Evolutionary conservation across 1,139 yeast genomes (phyloP), one percentile per base, ranked within the genome.

Genomic region (Geotrichum australiense): DNA sequence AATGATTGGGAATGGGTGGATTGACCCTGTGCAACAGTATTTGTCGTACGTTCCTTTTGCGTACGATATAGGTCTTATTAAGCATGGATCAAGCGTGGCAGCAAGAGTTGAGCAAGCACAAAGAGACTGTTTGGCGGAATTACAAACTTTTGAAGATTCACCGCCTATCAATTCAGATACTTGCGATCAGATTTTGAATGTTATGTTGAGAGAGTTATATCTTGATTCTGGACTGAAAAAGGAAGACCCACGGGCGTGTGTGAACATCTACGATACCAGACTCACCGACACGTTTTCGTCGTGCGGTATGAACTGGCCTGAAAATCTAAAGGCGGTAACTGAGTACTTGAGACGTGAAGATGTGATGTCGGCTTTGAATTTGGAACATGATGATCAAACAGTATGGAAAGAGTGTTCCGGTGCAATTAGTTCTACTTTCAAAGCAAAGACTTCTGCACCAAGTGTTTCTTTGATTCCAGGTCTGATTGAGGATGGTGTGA

Each of bases 301-400:
- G 0, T 91, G 99, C 64, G 98, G 98, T 4, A 72, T 78, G 77
- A 82, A 83, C 57, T 91, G 99, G 99, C 99, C 99, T 0, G 74
- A 74, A 19, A 91, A 78, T 50, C 65, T 89, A 49, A 65, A 62
- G 0, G 52, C 64, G 37, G 78, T 87, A 11, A 65, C 71, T 0
- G 73, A 76, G 7, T 91, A 83, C 56, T 70, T 91, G 47, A 66
- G 73, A 19, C 58, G 64, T 1, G 65, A 68, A 1, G 72, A 71
- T 1, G 91, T 84, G 14, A 72, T 76, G 57, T 55, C 64, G 22
- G 73, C 80, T 3, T 65, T 91, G 53, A 62, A 68, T 45, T 54
- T 60, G 2, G 53, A 51, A 25, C 45, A 55, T 4, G 53, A 53
- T 8, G 56, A 55, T 22, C 51, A 60, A 7, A 63, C 63, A 37